Evolutionary conservation across 1,139 yeast genomes (phyloP).

Genomic region (Scheffersomyces illinoinensis): DNA sequence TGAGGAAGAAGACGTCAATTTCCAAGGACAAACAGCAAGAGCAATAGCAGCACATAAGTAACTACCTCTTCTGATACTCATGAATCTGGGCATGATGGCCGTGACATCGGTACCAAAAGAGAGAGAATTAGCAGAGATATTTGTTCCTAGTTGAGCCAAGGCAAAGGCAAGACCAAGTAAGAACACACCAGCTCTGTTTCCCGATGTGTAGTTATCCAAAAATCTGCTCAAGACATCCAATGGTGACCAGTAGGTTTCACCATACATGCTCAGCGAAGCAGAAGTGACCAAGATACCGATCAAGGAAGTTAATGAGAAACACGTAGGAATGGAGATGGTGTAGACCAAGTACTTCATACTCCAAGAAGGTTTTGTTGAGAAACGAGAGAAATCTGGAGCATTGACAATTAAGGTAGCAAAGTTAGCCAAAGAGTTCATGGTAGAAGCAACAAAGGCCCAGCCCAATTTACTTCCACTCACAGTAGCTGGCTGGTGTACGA

Average conservation of each 20-base stretch:
- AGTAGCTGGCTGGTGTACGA: conserved; percentile 51
- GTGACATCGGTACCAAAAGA: conserved; percentile 92
- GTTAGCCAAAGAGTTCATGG: conserved; percentile 80
- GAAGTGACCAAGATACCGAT: conserved; percentile 87
- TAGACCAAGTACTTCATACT: conserved; percentile 45
- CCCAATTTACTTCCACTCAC: conserved; percentile 62
- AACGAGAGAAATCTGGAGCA: conserved; percentile 89
- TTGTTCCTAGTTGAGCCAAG: conserved; percentile 88
- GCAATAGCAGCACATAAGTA: conserved; percentile 79
- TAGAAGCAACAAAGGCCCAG: conserved; percentile 81
- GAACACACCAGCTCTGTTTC: conserved; percentile 85
- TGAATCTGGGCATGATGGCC: conserved; percentile 74
- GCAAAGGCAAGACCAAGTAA: conserved; percentile 76
- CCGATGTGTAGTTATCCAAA: conserved; percentile 57
- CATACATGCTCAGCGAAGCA: conserved; percentile 71
- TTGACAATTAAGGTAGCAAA: conserved; percentile 85
- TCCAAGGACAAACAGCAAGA: conserved; percentile 86
- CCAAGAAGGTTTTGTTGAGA: conserved; percentile 54
- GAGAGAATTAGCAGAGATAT: conserved; percentile 84
- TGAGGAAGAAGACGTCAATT: conserved; percentile 68
- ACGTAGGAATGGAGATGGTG: conserved; percentile 67
- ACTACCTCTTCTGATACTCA: conserved; percentile 70
- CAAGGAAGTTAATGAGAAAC: conserved; percentile 78
- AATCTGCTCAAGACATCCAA: conserved; percentile 71
- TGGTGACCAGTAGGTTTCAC: conserved; percentile 81